phyloP scores from a whole-genome alignment of 2,329 filamentous ascomycete species.

The Rhynchosporium graminicola region DNA sequence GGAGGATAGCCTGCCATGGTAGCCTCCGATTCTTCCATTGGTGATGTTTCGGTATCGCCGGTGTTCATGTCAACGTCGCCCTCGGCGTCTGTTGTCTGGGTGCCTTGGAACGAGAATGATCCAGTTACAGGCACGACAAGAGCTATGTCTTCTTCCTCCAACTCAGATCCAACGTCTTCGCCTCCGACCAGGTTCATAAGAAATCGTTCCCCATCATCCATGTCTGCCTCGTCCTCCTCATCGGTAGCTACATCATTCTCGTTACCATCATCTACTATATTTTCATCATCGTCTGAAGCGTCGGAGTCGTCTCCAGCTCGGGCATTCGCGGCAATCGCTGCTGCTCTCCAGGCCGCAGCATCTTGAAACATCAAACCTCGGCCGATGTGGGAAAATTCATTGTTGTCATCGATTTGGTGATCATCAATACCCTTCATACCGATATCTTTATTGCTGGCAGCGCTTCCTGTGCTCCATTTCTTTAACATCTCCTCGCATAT shows the following conservation, averaged over 20 bases:
- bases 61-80: conserved; percentile 48
- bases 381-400: conserved; percentile 26
- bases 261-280: not conserved
- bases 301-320: conserved; percentile 28
- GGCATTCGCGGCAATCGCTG: conserved; percentile 25
- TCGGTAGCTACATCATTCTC: not conserved
- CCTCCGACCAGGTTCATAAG: conserved; percentile 25
- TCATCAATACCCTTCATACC: conserved; percentile 81
- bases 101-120: conserved; percentile 23
- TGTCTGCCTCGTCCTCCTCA: conserved; percentile 50
- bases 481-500: conserved; percentile 91
- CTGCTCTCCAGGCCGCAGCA: conserved; percentile 16
- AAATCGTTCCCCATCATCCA: conserved; percentile 49
- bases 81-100: conserved; percentile 44
- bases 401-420: conserved; percentile 57
- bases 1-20: conserved; percentile 75
- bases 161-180: conserved; percentile 35
- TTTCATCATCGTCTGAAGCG: conserved; percentile 19
- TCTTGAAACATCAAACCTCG: conserved; percentile 28
- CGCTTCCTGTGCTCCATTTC: conserved; percentile 84
- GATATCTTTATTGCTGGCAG: conserved; percentile 75
- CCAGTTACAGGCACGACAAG: conserved; percentile 31
- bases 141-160: conserved; percentile 13
- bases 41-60: conserved; percentile 54
- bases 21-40: conserved; percentile 74